Evolutionary conservation across 192 early-diverging fungal genomes (phyloP).

Genomic region (Martensiomyces pterosporus): DNA sequence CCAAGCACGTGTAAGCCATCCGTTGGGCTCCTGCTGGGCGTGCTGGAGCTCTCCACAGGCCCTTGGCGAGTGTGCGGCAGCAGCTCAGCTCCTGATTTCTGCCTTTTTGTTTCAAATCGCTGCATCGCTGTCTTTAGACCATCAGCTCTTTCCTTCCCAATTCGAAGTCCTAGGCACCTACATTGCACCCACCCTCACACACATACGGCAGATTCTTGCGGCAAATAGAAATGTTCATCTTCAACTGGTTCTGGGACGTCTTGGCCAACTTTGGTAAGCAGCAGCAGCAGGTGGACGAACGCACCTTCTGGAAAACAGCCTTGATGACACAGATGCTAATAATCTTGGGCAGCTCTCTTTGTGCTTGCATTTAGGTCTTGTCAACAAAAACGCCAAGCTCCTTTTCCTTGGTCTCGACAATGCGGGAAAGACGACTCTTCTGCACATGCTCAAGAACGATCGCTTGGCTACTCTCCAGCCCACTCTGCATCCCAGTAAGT

Average conservation of each 20-base stretch:
- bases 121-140: no score
- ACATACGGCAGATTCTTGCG: no score
- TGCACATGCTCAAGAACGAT: constrained; percentile 99
- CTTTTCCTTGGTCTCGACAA: constrained; percentile 98
- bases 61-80: no score
- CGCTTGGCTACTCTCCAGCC: constrained; percentile 90
- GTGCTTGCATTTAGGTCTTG: constrained; percentile 63
- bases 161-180: no score
- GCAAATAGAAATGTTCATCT: constrained; percentile 81
- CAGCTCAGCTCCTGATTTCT: no score
- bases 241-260: constrained; percentile 98
- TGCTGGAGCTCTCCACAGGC: no score
- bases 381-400: constrained; percentile 99
- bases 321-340: constrained; percentile 1
- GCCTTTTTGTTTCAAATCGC: no score
- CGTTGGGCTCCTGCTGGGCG: no score
- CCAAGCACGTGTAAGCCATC: no score
- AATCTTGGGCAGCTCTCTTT: neutral
- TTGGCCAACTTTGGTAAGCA: constrained; percentile 82
- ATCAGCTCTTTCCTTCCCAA: no score
- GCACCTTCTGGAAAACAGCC: constrained; percentile 8
- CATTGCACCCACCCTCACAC: no score
- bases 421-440: constrained; percentile 96
- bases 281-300: neutral
- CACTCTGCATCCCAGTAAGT: constrained; percentile 95